A percentile compares a stretch with the other conserved stretches of the same genome.
Evolutionary conservation across 768 basidiomycete genomes (phyloP).

Genomic region (Agrocybe pediades): DNA sequence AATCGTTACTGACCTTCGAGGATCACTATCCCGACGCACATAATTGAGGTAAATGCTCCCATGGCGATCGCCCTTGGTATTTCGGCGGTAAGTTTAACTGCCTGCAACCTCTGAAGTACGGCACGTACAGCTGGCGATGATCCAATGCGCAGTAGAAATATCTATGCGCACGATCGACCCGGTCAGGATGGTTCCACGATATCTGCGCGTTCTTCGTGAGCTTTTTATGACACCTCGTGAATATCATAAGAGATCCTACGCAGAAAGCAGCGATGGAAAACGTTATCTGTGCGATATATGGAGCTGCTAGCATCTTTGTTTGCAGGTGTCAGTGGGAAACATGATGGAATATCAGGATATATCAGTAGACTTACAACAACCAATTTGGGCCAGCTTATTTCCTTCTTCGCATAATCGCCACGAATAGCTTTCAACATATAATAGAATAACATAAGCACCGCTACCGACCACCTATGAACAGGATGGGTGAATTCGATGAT

Average conservation of each 20-base stretch:
- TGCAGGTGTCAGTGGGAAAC: neutral
- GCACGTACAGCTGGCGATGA: constrained; percentile 18
- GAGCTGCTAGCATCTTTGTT: constrained; percentile 34
- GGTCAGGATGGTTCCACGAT: constrained; percentile 24
- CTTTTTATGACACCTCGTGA: neutral
- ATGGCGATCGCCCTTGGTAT: constrained; percentile 20
- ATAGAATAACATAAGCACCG: constrained; percentile 35
- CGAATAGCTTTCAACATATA: constrained; percentile 29
- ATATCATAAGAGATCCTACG: too few relatives aligned
- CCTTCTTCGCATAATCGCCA: constrained; percentile 13
- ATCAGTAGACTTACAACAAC: constrained; percentile 19
- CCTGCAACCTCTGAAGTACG: neutral
- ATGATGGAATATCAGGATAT: neutral
- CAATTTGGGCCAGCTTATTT: constrained; percentile 20
- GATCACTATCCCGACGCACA: constrained; percentile 29
- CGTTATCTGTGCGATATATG: constrained; percentile 30
- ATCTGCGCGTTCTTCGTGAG: constrained; percentile 16
- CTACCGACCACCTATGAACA: constrained; percentile 34
- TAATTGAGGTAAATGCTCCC: constrained; percentile 24
- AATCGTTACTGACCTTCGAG: constrained; percentile 30
- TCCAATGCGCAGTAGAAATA: constrained; percentile 34
- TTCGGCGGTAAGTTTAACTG: neutral
- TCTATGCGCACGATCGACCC: constrained; percentile 23
- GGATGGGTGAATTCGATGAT: neutral
- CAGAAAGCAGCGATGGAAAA: constrained; percentile 33